Base-by-base conservation (phyloP, 805 yeast species). In the Metschnikowia bowlesiae region DNA sequence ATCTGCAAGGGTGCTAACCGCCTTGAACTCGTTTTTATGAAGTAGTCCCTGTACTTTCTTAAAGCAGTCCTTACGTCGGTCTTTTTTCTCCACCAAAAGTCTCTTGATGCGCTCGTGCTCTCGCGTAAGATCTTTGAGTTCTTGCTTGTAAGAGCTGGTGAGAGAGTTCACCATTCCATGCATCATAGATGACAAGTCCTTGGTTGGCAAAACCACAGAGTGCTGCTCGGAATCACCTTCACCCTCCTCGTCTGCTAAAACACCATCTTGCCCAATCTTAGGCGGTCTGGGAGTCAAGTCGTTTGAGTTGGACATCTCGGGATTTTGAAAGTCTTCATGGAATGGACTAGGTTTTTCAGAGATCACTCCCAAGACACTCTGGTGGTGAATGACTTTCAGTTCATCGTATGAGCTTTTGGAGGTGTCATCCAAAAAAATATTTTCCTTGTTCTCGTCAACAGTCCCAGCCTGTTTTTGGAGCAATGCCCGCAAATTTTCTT, bases 11-110 rank as follows among this genome's bases (percentile, higher is more conserved):
- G 63, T 50, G 6, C 51, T 54, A 26, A 64, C 59, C 9, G 58
- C 57, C 13, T 56, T 62, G 16, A 69, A 55, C 28, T 71, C 72
- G 57, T 67, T 53, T 60, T 70, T 53, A 59, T 51, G 35, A 60
- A 62, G 18, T 59, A 54, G 65, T 52, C 45, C 71, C 66, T 47
- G 64, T 53, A 61, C 63, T 46, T 35, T 63, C 53, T 38, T 48
- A 8, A 60, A 47, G 52, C 68, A 47, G 62, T 75, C 44, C 39
- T 56, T 63, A 68, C 70, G 67, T 13, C 74, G 67, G 30, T 77
- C 78, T 32, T 68, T 81, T 63, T 83, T 83, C 44, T 74, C 75
- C 31, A 68, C 70, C 44, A 87, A 63, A 53, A 82, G 84, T 8
- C 64, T 36, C 18, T 55, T 53, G 30, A 67, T 50, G 2, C 56